phyloP scores from a whole-genome alignment of 495 filamentous ascomycete species.

The Penicillium egyptiacum region DNA sequence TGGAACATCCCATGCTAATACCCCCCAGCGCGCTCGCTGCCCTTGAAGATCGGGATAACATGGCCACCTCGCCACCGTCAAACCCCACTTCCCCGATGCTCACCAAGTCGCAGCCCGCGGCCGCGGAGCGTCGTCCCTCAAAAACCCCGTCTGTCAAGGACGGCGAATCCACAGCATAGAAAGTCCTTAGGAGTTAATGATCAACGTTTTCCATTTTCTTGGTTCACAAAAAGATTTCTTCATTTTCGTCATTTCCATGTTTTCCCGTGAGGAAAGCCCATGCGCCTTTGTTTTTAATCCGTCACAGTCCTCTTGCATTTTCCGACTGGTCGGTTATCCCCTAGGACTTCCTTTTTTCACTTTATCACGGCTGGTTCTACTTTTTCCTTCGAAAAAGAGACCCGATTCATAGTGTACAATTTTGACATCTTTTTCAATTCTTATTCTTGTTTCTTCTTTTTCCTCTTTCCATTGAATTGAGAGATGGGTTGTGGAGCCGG shows the following conservation, averaged over 20 bases:
- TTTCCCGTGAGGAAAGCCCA: constrained; percentile 14
- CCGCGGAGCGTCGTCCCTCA: constrained; percentile 44
- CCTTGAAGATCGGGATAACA: constrained; percentile 57
- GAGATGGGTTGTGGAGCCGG: neutral
- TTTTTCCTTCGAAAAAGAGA: constrained; percentile 11
- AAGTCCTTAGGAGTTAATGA: constrained; percentile 44
- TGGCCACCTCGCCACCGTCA: constrained; percentile 59
- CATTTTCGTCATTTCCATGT: constrained; percentile 24
- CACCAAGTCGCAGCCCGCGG: constrained; percentile 53
- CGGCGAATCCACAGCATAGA: constrained; percentile 49
- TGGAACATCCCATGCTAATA: constrained; percentile 24
- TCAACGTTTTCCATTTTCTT: constrained; percentile 44
- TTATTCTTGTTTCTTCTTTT: neutral
- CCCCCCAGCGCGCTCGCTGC: constrained; percentile 54
- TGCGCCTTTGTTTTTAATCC: constrained; percentile 24
- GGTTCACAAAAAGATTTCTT: constrained; percentile 39
- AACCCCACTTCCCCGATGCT: constrained; percentile 57
- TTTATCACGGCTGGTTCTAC: constrained; percentile 4
- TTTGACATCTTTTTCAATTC: constrained; percentile 26
- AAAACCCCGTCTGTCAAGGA: constrained; percentile 50
- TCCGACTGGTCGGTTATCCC: constrained; percentile 36
- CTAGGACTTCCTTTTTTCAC: constrained; percentile 19
- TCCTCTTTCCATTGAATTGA: constrained; percentile 11
- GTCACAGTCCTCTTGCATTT: constrained; percentile 28
- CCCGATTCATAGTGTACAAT: constrained; percentile 40